Evolutionary conservation across 202 grass and related monocot species (phyloP), one percentile per base, ranked within the genome.

Genomic region (Panicum virgatum): DNA sequence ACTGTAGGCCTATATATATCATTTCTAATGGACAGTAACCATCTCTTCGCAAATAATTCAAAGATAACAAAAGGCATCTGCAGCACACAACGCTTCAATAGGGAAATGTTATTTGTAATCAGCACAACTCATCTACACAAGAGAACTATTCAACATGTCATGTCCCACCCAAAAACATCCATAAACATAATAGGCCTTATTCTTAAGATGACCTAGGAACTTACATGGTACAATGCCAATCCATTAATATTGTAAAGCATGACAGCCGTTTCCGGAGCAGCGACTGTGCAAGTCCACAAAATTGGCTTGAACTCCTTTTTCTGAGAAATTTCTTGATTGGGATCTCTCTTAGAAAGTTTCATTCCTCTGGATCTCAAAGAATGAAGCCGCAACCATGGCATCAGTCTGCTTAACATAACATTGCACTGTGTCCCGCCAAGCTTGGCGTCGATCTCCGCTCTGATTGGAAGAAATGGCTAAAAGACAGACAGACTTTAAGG

Each of bases 341-440:
- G 79, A 39, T 83, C 83, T 43, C 62, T 85, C 72, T 88, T 88
- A 5, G 87, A 61, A 89, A 96, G 89, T 59, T 82, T 84, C 83
- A 79, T 87, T 77, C 71, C 88, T 75, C 89, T 99, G 43, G 81
- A 83, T 83, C 86, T 91, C 80, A 65, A 76, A 54, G 82, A 93
- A 61, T 57, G 69, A 81, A 99, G 93, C 47, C 20, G 74, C 56
- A 92, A 80, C 96, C 93, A 96, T 84, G 91, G 96, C 83, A 86
- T 88, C 82, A 99, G 83, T 89, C 92, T 92, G 85, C 80, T 89
- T 61, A 92, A 69, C 88, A 96, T 88, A 83, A 99, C 29, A 81
- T 99, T 90, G 85, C 92, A 99, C 57, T 91, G 91, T 8, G 89
- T 96, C 18, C 93, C 93, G n/a, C 96, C 93, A 81, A 99, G 89